Evolutionary conservation across 345 rosid species (phyloP).

Genomic region (Mercurialis annua): DNA sequence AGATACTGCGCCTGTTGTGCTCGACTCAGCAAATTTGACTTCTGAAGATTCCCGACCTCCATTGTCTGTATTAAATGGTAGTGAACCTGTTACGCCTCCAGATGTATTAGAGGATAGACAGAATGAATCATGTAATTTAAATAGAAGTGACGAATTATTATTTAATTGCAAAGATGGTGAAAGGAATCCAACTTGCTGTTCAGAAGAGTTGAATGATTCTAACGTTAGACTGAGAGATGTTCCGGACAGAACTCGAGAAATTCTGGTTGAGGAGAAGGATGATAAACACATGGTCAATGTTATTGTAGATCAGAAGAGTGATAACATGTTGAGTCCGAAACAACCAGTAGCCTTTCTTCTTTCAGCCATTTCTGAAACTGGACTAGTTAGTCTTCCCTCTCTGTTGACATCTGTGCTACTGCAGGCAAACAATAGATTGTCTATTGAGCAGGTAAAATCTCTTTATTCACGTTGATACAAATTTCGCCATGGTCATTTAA

Average conservation of each 20-base stretch:
- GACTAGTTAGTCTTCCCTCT: slow-evolving; percentile 74
- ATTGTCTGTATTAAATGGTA: slow-evolving; percentile 27
- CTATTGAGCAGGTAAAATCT: slow-evolving; percentile 57
- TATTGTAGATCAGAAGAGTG: slow-evolving; percentile 26
- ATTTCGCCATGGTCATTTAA: slow-evolving; percentile 1
- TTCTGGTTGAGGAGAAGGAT: slow-evolving; percentile 33
- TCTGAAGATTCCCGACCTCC: slow-evolving; percentile 33
- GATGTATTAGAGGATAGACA: slow-evolving; percentile 36
- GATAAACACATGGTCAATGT: slow-evolving; percentile 23
- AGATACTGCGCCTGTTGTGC: slow-evolving; percentile 24
- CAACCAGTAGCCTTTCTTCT: slow-evolving; percentile 48
- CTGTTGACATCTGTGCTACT: slow-evolving; percentile 66
- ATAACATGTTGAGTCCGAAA: slow-evolving; percentile 33
- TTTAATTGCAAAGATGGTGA: slow-evolving; percentile 20
- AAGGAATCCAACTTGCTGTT: slow-evolving; percentile 20
- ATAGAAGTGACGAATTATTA: slow-evolving; percentile 22
- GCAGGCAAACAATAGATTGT: slow-evolving; percentile 63
- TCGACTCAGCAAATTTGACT: slow-evolving; percentile 24
- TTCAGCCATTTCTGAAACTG: slow-evolving; percentile 70
- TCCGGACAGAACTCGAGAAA: slow-evolving; percentile 27
- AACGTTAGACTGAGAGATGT: slow-evolving; percentile 12
- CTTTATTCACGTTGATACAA: background rate
- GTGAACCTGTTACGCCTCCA: slow-evolving; percentile 19
- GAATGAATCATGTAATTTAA: slow-evolving; percentile 27
- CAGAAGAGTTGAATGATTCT: slow-evolving; percentile 24